Evolutionary conservation across 129 eudicot genomes (phyloP), one percentile per base, ranked within the genome.

Genomic region (Silybum marianum): DNA sequence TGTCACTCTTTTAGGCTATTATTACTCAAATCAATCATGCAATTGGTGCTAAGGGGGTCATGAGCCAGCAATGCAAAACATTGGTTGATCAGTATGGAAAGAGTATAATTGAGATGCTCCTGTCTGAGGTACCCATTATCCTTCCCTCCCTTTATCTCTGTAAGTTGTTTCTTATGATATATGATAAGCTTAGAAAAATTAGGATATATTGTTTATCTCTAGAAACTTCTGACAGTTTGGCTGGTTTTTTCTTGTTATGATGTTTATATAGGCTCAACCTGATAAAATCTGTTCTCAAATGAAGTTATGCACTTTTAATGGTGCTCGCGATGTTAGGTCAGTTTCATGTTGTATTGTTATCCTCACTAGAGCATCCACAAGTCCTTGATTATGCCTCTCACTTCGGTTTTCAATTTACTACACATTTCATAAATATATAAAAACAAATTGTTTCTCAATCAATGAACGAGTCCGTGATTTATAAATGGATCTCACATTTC

Each of bases 41-140:
- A 24, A 96, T 96, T 87, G 99, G 99, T 83, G 99, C 99, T 81
- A 73, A 93, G 60, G 99, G 99, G 73, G 92, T 96, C 51, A 86
- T 93, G 75, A 96, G 97, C 90, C 94, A 90, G 86, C 97, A 96
- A 87, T 96, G 99, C 91, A 96, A 90, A 87, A 77, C 97, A 7
- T 86, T 96, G 73, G 98, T 96, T 82, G 48, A 83, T 44, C 87
- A 87, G 72, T 96, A 93, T 85, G 99, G 99, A 65, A 86, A 85
- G 88, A 79, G 81, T 71, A 93, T 96, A 32, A 70, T 96, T 32
- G 99, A 96, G 19, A 77, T 95, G 95, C 86, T 95, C 71, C 42
- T 84, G 67, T 78, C 95, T 24, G 87, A 93, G 97, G 99, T 95
- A 87, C 21, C 39, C 23, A 21, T 21, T 78, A 9, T 74, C 23